Evolutionary conservation across 805 yeast species (phyloP), one percentile per base, ranked within the genome.

Genomic region (Citeromyces matritensis): DNA sequence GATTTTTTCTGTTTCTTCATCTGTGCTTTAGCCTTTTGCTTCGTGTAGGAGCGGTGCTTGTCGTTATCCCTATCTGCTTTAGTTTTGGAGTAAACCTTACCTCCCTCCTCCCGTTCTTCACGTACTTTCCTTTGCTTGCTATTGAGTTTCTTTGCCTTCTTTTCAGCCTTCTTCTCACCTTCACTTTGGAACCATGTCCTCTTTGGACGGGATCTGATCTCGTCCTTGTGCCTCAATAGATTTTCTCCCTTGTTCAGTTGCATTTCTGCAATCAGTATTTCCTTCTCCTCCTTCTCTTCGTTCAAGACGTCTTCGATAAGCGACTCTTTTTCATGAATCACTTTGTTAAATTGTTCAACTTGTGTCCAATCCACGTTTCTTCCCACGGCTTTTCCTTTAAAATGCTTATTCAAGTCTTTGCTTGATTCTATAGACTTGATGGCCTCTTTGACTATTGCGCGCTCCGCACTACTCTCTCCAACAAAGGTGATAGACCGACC

Each of bases 401-500:
- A 17, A 17, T 17, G 52, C 47, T 30, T 52, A 52, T 10, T 17
- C 21, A 17, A 7, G 54, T 48, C 30, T 47, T 54, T 31, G 44
- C 39, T 17, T 25, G 57, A 51, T 40, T 65, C 71, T 9, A 75
- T 71, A 34, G 80, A 68, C 45, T 74, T 80, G 42, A 91, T 73
- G 3, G 94, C 94, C 11, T 74, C 83, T 49, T 82, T 85, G n/a
- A 91, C 97, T 42, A 91, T 83, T 30, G 66, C 59, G 55, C 98
- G 73, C 40, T 91, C 98, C 36, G 65, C 69, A n/a, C 83, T 62
- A 1, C 81, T 62, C 50, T 91, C 98, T 11, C 97, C 96, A 9
- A 91, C 98, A 55, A 91, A 74, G 2, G 96, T 77, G 26, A 91
- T 78, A 29, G 96, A 81, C 35, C 70, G 70, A 67, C 99, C 99